Percentiles rank a stretch among this genome's conserved stretches.
Evolutionary conservation across 2,329 filamentous ascomycete species (phyloP).

Genomic region (Diplodia intermedia): DNA sequence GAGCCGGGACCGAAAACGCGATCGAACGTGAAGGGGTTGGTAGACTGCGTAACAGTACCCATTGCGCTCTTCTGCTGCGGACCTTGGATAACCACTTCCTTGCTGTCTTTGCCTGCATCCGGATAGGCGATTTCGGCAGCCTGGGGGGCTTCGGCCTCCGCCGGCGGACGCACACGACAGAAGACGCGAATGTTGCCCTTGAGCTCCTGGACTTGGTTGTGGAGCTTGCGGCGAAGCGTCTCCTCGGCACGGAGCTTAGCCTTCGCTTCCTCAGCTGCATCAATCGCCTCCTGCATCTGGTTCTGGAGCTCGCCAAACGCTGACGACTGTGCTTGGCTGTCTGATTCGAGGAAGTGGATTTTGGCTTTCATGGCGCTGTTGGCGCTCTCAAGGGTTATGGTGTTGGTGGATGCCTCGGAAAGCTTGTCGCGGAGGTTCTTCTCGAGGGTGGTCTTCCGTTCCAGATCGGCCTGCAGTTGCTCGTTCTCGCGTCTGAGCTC

Average conservation of each 20-base stretch:
- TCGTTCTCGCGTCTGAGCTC: conserved; percentile 59
- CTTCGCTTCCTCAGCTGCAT: conserved; percentile 71
- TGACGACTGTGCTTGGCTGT: conserved; percentile 86
- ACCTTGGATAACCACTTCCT: conserved; percentile 83
- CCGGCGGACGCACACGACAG: conserved; percentile 85
- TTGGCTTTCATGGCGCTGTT: conserved; percentile 79
- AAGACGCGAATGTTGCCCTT: conserved; percentile 99
- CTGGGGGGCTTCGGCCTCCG: conserved; percentile 66
- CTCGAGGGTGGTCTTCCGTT: conserved; percentile 68
- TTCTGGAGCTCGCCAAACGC: conserved; percentile 83
- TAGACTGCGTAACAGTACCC: conserved; percentile 77
- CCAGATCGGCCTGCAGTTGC: conserved; percentile 52
- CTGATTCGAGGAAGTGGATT: conserved; percentile 88
- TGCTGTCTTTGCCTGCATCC: conserved; percentile 78
- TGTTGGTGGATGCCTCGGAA: conserved; percentile 50
- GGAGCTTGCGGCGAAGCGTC: conserved; percentile 85
- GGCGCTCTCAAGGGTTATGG: conserved; percentile 71
- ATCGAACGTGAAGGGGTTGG: conserved; percentile 88
- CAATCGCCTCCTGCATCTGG: conserved; percentile 77
- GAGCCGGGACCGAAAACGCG: conserved; percentile 82
- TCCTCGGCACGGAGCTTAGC: conserved; percentile 91
- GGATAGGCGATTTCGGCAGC: conserved; percentile 80
- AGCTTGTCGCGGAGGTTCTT: conserved; percentile 63
- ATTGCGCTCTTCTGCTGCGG: conserved; percentile 84
- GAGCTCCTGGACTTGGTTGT: conserved; percentile 97